phyloP scores from a whole-genome alignment of 2,329 filamentous ascomycete species.

The Penicillium sp. region DNA sequence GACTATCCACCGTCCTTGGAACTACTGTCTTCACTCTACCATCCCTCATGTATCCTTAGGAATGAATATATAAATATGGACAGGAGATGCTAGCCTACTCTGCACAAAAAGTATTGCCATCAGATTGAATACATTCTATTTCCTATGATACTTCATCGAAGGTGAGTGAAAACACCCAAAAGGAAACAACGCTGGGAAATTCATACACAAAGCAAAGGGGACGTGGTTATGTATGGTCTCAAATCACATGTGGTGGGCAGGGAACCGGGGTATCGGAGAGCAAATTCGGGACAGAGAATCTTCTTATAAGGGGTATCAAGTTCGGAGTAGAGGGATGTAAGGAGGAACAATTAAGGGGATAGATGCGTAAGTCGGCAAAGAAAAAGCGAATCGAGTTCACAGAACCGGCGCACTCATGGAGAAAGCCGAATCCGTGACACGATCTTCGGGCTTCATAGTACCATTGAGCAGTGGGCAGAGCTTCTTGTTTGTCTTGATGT shows the following conservation, averaged over 20 bases:
- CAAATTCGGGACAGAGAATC: background rate
- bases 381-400: constrained; percentile 20
- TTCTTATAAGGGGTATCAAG: constrained; percentile 12
- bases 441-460: constrained; percentile 62
- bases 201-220: background rate
- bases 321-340: constrained; percentile 1
- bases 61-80: background rate
- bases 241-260: background rate
- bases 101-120: background rate
- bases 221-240: background rate
- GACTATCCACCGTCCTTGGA: background rate
- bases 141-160: background rate
- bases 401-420: constrained; percentile 44
- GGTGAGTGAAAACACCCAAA: background rate
- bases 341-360: background rate
- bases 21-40: background rate
- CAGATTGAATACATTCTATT: background rate
- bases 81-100: background rate
- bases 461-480: constrained; percentile 84
- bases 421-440: constrained; percentile 47
- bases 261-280: constrained; percentile 14
- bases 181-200: background rate
- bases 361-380: background rate
- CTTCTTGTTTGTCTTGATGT: constrained; percentile 99
- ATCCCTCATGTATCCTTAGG: constrained; percentile 11